These are phyloP conservation scores for Pseudogymnoascus sp. DNA, from an alignment of 2,329 filamentous ascomycete species.

Conservation along the genomic window DNA sequence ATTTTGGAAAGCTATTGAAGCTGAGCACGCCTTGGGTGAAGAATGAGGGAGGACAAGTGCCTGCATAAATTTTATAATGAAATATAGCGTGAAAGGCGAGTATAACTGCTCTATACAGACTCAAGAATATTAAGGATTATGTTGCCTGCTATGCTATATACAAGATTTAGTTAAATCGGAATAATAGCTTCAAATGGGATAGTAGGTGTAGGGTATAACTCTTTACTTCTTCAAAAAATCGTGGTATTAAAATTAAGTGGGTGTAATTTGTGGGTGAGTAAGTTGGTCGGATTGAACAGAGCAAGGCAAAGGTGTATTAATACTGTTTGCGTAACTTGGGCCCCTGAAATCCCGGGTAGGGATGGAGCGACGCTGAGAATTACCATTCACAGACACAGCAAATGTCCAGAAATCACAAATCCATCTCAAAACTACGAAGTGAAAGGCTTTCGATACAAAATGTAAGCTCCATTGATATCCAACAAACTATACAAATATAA, in stretches of 20 bases:
- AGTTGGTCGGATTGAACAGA: not conserved
- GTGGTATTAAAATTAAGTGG: not conserved
- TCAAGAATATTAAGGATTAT: not conserved
- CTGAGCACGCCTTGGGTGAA: slow-evolving; percentile 15
- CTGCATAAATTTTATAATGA: not conserved
- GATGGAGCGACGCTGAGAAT: not conserved
- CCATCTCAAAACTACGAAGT: not conserved
- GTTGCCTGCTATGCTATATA: not conserved
- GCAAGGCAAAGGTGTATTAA: not conserved
- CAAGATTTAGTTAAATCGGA: not conserved
- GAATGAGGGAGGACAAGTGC: slow-evolving; percentile 13
- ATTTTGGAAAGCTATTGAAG: slow-evolving; percentile 20
- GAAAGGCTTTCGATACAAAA: not conserved
- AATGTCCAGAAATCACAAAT: not conserved
- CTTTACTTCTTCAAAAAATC: not conserved
- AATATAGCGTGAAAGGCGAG: not conserved
- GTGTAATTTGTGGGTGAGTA: not conserved
- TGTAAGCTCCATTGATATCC: not conserved
- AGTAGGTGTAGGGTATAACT: not conserved
- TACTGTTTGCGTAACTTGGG: not conserved
- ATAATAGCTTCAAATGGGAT: not conserved
- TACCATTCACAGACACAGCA: not conserved
- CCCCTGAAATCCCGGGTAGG: not conserved
- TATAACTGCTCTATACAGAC: not conserved
- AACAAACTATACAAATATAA: not conserved